Base-by-base conservation (phyloP, 108 stramenopile genomes). In the Cyclostephanos tholiformis region DNA sequence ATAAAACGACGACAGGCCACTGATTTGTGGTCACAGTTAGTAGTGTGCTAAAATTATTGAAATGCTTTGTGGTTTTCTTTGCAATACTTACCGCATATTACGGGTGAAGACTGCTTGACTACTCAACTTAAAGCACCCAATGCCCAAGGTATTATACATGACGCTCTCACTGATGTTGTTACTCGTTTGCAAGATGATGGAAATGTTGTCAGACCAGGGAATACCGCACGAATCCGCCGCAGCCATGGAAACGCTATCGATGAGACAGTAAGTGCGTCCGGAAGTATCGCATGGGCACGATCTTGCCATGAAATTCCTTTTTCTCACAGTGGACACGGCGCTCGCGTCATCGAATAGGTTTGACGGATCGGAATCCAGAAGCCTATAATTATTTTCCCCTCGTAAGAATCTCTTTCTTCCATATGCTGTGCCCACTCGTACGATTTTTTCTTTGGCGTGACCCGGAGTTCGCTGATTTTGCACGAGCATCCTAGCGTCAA, bases 1-100 rank as follows among this genome's bases (percentile, higher is more conserved):
- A 84, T 22, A 84, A 62, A 16, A 84, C 63, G 4, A 84, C 44
- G 3, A 80, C 75, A 12, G 82, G 82, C 82, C 82, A 83, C 41
- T 41, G 4, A 41, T 12, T 41, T 41, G 41, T 30, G 57, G 56
- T 16, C 26, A 56, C 26, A 56, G 27, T 27, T 10, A 56, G 52
- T 53, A 53, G 52, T 3, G 23, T 53, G 52, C 7, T 53, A 7
- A n/a, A n/a, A n/a, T n/a, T n/a, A 53, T 23, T 6, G 20, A 25
- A 25, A 25, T 20, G 3, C 20, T 23, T 11, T 10, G 27, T 27
- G 25, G 26, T 4, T 56, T 56, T 56, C 27, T 29, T 25, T 56
- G 27, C 1, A 29, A 27, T 8, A 25, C 26, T 25, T 27, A 56
- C 25, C 16, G 63, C 76, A n/a, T n/a, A 60, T 84, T 84, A 5